phyloP scores from a whole-genome alignment of 305 asterid species.

The Plantago coronopus region DNA sequence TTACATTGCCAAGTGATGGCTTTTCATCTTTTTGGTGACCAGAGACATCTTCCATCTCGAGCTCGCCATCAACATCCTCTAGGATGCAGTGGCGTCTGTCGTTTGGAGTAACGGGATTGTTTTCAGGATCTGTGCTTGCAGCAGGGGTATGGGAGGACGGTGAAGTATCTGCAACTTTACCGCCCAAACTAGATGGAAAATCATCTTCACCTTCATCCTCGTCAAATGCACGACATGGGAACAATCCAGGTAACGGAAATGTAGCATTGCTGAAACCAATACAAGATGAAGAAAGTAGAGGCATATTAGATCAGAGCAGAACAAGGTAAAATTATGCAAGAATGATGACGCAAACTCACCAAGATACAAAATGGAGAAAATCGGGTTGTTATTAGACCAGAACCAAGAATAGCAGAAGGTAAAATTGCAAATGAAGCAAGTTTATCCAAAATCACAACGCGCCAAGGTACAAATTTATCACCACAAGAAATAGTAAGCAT shows the following conservation, averaged over 20 bases:
- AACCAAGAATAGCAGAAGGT: neutral
- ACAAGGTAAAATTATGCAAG: neutral
- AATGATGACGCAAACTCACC: neutral
- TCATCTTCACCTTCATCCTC: constrained; percentile 69
- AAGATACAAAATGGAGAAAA: neutral
- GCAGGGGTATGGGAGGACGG: constrained; percentile 42
- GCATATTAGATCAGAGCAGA: neutral
- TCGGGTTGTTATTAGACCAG: too few species aligned
- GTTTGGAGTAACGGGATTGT: constrained; percentile 50
- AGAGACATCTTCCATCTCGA: constrained; percentile 98
- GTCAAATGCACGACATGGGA: constrained; percentile 53
- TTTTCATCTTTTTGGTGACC: constrained; percentile 69
- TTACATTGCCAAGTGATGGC: constrained; percentile 27
- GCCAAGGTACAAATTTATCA: neutral
- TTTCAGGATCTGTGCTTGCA: constrained; percentile 46
- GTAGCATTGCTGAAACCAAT: constrained; percentile 69
- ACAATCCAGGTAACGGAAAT: constrained; percentile 74
- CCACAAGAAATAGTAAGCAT: neutral
- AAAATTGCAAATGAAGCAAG: too few species aligned
- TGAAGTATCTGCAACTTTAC: constrained; percentile 39
- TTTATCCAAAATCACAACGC: too few species aligned
- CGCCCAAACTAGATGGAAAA: constrained; percentile 29
- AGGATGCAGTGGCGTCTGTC: constrained; percentile 76
- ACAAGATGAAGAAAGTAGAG: constrained; percentile 17
- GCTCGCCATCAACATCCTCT: constrained; percentile 97